Conservation (phyloP, 768 basidiomycete species). For the Lactarius psammicola region DNA sequence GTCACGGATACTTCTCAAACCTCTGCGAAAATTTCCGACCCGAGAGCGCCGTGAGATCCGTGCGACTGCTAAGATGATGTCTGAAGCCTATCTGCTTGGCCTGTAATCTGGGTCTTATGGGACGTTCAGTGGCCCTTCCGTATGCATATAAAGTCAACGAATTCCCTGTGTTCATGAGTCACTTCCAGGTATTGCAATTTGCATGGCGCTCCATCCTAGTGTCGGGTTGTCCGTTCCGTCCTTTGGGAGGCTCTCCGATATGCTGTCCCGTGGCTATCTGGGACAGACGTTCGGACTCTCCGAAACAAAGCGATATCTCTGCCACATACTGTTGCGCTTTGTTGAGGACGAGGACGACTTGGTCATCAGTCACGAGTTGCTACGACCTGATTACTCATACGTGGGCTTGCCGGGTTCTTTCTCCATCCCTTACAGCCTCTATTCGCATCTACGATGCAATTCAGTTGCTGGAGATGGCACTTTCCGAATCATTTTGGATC, state of each 20-base stretch:
- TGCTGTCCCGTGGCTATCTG: constrained; percentile 16
- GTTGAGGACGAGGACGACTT: constrained; percentile 20
- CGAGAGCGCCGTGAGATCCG: background rate
- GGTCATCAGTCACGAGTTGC: constrained; percentile 13
- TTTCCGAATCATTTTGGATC: constrained; percentile 17
- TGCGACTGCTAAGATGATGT: background rate
- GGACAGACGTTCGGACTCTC: constrained; percentile 17
- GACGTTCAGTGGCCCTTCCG: background rate
- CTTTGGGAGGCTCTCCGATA: constrained; percentile 12
- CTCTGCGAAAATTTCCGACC: background rate
- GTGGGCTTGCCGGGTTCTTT: constrained; percentile 20
- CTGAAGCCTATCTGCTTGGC: background rate
- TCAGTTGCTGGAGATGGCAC: constrained; percentile 14
- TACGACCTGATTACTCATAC: constrained; percentile 20
- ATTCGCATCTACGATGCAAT: constrained; percentile 20
- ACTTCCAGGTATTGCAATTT: background rate
- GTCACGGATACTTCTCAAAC: background rate
- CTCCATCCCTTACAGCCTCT: constrained; percentile 15
- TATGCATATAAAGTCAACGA: constrained; percentile 4
- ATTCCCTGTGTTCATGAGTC: too few relatives aligned
- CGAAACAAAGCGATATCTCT: constrained; percentile 13
- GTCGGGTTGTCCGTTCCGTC: background rate
- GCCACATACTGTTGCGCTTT: constrained; percentile 13
- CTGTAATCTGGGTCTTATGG: background rate
- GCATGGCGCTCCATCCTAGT: constrained; percentile 1